These are phyloP conservation scores for Penicillium sp. DNA, from an alignment of 2,329 filamentous ascomycete species.

Conservation along the genomic window DNA sequence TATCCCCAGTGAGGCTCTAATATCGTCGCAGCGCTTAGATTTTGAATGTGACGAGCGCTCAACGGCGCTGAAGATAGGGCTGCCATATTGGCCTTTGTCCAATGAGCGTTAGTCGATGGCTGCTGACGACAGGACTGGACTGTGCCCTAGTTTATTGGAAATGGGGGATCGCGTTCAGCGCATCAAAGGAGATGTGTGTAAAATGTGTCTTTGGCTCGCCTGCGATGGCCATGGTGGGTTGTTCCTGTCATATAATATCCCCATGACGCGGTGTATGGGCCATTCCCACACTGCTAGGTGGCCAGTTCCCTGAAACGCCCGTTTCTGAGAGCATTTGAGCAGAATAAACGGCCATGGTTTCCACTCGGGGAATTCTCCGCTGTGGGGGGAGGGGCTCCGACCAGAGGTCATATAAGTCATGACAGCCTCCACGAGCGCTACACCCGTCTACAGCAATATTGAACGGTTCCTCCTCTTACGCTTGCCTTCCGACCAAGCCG, in stretches of 20 bases:
- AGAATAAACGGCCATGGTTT: conserved; percentile 7
- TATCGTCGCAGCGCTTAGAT: conserved; percentile 44
- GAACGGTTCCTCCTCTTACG: not conserved
- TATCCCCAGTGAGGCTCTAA: conserved; percentile 63
- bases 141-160: not conserved
- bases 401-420: conserved; percentile 11
- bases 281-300: not conserved
- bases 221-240: not conserved
- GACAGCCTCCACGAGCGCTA: not conserved
- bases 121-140: not conserved
- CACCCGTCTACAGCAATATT: not conserved
- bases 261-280: not conserved
- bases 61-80: conserved; percentile 16
- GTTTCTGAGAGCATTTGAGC: conserved; percentile 21
- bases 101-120: not conserved
- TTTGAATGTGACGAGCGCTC: conserved; percentile 50
- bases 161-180: not conserved
- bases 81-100: not conserved
- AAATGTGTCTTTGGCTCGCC: not conserved
- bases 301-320: conserved; percentile 2
- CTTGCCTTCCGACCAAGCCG: not conserved
- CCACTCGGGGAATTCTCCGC: conserved; percentile 3
- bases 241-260: not conserved
- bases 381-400: not conserved
- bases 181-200: not conserved